Evolutionary conservation across 257 asterid genomes (phyloP).

Genomic region (Nicotiana paniculata): DNA sequence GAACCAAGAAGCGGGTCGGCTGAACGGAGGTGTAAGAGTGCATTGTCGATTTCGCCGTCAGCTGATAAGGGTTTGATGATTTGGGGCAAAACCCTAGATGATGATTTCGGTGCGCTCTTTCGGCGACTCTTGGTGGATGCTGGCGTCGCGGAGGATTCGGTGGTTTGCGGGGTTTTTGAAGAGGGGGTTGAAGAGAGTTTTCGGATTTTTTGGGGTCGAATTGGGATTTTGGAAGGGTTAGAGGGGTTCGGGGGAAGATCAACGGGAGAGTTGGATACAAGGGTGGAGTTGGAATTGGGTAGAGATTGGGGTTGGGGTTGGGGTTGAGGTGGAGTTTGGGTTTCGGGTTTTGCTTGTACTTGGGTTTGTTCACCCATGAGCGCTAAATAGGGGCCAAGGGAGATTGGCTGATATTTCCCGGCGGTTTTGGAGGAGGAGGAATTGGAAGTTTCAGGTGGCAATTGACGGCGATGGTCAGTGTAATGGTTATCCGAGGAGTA

Average conservation of each 20-base stretch:
- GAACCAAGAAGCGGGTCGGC: slow-evolving; percentile 61
- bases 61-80: slow-evolving; percentile 60
- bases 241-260: slow-evolving; percentile 31
- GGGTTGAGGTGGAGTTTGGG: slow-evolving; percentile 18
- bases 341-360: slow-evolving; percentile 22
- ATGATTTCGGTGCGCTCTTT: slow-evolving; percentile 44
- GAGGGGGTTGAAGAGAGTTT: slow-evolving; percentile 44
- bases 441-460: background rate
- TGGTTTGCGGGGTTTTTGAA: slow-evolving; percentile 9
- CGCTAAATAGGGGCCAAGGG: background rate
- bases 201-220: slow-evolving; percentile 89
- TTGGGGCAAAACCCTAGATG: slow-evolving; percentile 51
- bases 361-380: slow-evolving; percentile 67
- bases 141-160: slow-evolving; percentile 14
- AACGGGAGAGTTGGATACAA: slow-evolving; percentile 16
- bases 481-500: background rate
- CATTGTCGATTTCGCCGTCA: slow-evolving; percentile 56
- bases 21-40: slow-evolving; percentile 54
- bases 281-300: slow-evolving; percentile 30
- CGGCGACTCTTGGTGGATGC: slow-evolving; percentile 44
- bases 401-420: background rate
- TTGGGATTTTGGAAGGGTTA: slow-evolving; percentile 86
- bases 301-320: slow-evolving; percentile 28
- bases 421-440: background rate
- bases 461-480: background rate